These are phyloP conservation scores for Aspergillus caelatus DNA, from an alignment of 2,329 filamentous ascomycete genomes.

Conservation along the genomic window DNA sequence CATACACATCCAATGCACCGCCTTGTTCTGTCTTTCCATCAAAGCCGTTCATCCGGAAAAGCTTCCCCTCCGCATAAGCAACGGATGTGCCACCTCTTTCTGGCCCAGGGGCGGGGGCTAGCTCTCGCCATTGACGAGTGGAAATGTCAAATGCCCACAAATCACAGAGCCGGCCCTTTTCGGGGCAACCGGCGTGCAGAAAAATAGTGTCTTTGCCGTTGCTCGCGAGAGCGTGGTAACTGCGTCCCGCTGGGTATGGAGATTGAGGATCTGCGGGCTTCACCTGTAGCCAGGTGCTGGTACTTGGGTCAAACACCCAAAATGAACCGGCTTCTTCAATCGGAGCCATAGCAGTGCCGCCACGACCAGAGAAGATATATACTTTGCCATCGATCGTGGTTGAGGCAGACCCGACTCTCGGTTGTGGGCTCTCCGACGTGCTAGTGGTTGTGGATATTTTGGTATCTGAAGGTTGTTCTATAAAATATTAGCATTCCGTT, in stretches of 20 bases:
- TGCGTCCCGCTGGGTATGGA: slow-evolving; percentile 65
- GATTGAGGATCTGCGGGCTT: slow-evolving; percentile 54
- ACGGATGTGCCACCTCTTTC: slow-evolving; percentile 70
- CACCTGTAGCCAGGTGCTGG: slow-evolving; percentile 66
- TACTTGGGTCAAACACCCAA: slow-evolving; percentile 73
- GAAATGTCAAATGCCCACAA: slow-evolving; percentile 77
- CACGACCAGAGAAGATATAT: slow-evolving; percentile 80
- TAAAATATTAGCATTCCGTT: not conserved
- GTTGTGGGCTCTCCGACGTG: slow-evolving; percentile 49
- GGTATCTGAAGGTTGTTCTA: not conserved
- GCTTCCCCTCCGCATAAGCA: slow-evolving; percentile 61
- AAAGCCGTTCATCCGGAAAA: slow-evolving; percentile 82
- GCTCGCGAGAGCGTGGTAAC: slow-evolving; percentile 67
- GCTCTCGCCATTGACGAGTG: slow-evolving; percentile 66
- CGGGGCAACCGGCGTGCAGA: slow-evolving; percentile 75
- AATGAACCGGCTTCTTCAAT: slow-evolving; percentile 74
- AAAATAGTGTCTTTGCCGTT: slow-evolving; percentile 70
- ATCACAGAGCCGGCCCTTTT: slow-evolving; percentile 66
- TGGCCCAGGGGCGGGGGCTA: slow-evolving; percentile 68
- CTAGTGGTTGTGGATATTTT: slow-evolving; percentile 32
- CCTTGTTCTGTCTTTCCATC: slow-evolving; percentile 72
- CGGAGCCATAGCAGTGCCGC: slow-evolving; percentile 68
- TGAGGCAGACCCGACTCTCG: slow-evolving; percentile 74
- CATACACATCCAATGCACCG: slow-evolving; percentile 68
- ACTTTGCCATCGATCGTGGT: slow-evolving; percentile 69